Base-by-base conservation (phyloP, 495 filamentous ascomycete genomes). In the Coniosporium apollinis region DNA sequence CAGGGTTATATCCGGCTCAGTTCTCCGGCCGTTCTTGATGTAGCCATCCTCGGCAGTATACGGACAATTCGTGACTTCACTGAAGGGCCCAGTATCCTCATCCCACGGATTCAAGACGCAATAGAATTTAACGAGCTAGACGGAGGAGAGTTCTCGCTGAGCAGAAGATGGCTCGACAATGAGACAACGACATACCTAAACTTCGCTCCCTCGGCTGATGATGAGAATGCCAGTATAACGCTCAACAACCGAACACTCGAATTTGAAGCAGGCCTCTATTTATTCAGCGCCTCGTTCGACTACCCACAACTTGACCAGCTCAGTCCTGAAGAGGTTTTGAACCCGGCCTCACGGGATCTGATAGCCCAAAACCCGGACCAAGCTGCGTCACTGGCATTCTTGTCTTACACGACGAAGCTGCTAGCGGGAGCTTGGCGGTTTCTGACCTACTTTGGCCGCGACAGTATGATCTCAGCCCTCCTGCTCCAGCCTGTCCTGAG, bases 361-460 rank as follows among this genome's bases (percentile, higher is more conserved):
- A 65, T 67, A 16, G 36, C 46, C 1, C 49, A 65, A 32, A 43
- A 60, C 32, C 53, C 60, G 0, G 60, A 55, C 24, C 59, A 70
- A 36, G 58, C 62, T 1, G 55, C 52, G 3, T 69, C 72, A 1
- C 60, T 76, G 3, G 63, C 72, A 1, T 76, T 78, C 47, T 42
- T 78, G 16, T 76, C 73, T 3, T 78, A 73, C 47, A 68, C 57
- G 0, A 58, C 63, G 13, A 78, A 78, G 35, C 49, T 78, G 5
- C 54, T 74, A 1, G 72, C 73, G 7, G 72, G 72, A 11, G 67
- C 69, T n/a, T 78, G 73, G 73, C 55, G 71, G 9, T 78, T 75
- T 38, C 46, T 78, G 35, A 78, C 71, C 1, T 78, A 78, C 39
- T 78, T 76, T 51, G 73, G 73, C 2, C 64, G 73, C 3, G 73